Base-by-base conservation (phyloP, 2,329 filamentous ascomycete genomes). In the Coniochaeta sp. region DNA sequence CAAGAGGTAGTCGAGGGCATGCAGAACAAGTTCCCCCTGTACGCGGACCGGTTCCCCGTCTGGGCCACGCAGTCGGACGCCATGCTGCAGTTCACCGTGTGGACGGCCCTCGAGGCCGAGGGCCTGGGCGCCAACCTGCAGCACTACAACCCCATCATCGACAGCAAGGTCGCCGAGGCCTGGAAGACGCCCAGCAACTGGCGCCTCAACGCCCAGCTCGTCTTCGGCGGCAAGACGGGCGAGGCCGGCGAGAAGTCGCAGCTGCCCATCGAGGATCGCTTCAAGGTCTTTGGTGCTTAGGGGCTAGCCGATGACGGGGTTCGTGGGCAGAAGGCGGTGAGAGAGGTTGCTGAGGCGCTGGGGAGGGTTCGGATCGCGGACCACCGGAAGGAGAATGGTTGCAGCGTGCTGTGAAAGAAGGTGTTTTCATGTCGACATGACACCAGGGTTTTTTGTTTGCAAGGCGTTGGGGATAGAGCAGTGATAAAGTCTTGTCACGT, bases 111-210 rank as follows among this genome's bases (percentile, higher is more conserved):
- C 61, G 89, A 93, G 77, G 81, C 87, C 62, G 91, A 95, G 72
- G 91, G 92, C 33, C 84, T 96, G 60, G 91, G 91, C 65, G 89
- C 88, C 72, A 96, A 93, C 81, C 82, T 96, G 59, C 92, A 96
- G 81, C 92, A 96, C 79, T 96, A 96, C 81, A 95, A 91, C 83
- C 91, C 91, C 22, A 75, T 96, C 61, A 85, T 96, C 67, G 89
- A 96, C 76, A 80, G 81, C 65, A 85, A 87, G 77, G 88, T 92
- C 59, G 76, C 81, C 52, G 78, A 76, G 63, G 78, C 85, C 67
- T 96, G 90, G 89, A 81, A 81, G 61, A 68, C 96, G 34, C 89
- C 90, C 50, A 69, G 76, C 19, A 81, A 82, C 67, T 96, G 92
- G 91, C 84, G 84, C 70, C 82, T 96, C 65, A 85, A 88, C 70